phyloP scores from a whole-genome alignment of 176 grass and related monocot species.

The Pontederia crassipes region DNA sequence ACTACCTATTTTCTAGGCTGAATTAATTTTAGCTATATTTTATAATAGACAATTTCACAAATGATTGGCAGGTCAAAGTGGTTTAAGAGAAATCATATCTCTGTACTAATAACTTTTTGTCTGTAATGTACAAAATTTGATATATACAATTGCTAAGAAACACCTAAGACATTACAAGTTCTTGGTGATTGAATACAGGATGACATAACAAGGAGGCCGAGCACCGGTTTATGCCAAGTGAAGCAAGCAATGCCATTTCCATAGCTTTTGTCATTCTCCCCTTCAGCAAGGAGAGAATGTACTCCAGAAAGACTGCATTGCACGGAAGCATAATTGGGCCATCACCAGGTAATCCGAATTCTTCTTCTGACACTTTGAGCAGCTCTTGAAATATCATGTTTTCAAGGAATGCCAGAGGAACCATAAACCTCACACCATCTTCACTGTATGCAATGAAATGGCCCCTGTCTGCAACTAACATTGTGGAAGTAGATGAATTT shows the following conservation, averaged over 20 bases:
- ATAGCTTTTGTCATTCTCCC: background rate
- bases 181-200: background rate
- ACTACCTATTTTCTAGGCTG: too few relatives aligned
- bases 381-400: background rate
- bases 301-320: slow-evolving; percentile 2
- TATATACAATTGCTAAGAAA: background rate
- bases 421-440: slow-evolving; percentile 1
- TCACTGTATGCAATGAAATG: slow-evolving; percentile 4
- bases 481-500: background rate
- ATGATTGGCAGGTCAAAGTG: too few relatives aligned
- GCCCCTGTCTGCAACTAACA: background rate
- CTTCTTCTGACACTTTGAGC: background rate
- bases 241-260: slow-evolving; percentile 2
- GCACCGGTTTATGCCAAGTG: background rate
- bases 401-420: background rate
- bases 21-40: too few relatives aligned
- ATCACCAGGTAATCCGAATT: background rate
- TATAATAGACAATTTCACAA: too few relatives aligned
- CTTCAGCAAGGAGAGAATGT: slow-evolving; percentile 1
- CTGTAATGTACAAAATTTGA: too few relatives aligned
- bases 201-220: background rate
- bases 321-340: slow-evolving; percentile 2
- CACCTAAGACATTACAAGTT: background rate
- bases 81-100: too few relatives aligned
- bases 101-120: too few relatives aligned